A percentile compares a stretch with the other conserved stretches of the same genome.
Conservation (phyloP, 331 rosid species). For the Pyrus hybrid region DNA sequence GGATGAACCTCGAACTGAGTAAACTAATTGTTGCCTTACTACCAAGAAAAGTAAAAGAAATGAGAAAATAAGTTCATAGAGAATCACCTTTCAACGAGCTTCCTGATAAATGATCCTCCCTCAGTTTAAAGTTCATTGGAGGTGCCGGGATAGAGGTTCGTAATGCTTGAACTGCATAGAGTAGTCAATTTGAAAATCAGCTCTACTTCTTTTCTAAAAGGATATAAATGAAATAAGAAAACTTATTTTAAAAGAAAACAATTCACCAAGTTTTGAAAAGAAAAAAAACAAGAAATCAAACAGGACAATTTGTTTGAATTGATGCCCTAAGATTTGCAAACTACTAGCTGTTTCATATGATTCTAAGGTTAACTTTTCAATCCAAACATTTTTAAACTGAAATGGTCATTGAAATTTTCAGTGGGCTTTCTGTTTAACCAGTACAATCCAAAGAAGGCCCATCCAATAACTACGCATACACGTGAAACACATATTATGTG, state of each 20-base stretch:
- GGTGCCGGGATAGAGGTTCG: conserved; percentile 94
- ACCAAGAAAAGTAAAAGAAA: background rate
- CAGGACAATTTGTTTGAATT: background rate
- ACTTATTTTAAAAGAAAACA: background rate
- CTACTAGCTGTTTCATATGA: background rate
- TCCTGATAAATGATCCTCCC: conserved; percentile 92
- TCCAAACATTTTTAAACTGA: background rate
- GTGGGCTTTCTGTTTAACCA: background rate
- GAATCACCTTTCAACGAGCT: conserved; percentile 87
- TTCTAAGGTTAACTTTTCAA: background rate
- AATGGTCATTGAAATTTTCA: background rate
- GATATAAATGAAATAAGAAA: background rate
- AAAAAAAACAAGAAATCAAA: background rate
- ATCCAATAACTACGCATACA: background rate
- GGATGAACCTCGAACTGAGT: background rate
- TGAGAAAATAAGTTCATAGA: background rate
- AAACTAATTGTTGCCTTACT: conserved; percentile 1
- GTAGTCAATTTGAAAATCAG: conserved; percentile 10
- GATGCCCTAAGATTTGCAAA: background rate
- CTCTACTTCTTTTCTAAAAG: background rate
- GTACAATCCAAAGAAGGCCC: background rate
- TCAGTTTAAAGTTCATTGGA: conserved; percentile 75
- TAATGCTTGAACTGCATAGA: conserved; percentile 65
- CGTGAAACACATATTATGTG: background rate
- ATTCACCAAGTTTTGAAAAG: background rate